A percentile compares a stretch with the other conserved stretches of the same genome.
phyloP scores from a whole-genome alignment of 2,329 filamentous ascomycete species.

The Phoma herbarum region DNA sequence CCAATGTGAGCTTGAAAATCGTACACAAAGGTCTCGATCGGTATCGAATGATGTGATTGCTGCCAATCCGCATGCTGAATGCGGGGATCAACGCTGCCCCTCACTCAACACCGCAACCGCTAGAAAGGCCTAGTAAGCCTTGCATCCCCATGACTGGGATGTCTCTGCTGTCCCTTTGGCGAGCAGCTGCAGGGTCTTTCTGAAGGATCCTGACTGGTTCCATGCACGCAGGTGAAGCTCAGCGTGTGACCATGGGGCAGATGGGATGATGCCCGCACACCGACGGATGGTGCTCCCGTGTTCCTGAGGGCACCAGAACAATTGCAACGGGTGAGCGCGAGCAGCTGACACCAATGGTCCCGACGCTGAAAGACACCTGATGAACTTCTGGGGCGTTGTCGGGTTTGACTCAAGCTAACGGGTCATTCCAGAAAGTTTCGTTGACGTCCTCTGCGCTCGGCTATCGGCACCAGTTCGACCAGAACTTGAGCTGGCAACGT shows the following conservation, averaged over 20 bases:
- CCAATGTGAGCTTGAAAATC: neutral
- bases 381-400: neutral
- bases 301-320: neutral
- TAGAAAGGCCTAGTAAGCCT: neutral
- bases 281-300: neutral
- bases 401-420: conserved; percentile 1
- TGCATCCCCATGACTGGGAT: conserved; percentile 6
- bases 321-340: neutral
- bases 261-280: conserved; percentile 4
- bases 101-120: conserved; percentile 7
- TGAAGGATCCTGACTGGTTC: neutral
- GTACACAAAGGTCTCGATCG: conserved; percentile 1
- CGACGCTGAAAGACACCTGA: neutral
- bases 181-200: conserved; percentile 6
- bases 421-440: neutral
- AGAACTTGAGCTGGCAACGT: neutral
- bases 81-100: conserved; percentile 16
- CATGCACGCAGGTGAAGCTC: neutral
- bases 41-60: neutral
- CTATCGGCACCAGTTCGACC: neutral
- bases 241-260: conserved; percentile 2
- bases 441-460: neutral
- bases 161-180: neutral
- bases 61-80: conserved; percentile 8
- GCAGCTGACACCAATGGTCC: neutral